These are phyloP conservation scores for Talaromyces sp. DNA, from an alignment of 2,329 filamentous ascomycete species.

Conservation along the genomic window DNA sequence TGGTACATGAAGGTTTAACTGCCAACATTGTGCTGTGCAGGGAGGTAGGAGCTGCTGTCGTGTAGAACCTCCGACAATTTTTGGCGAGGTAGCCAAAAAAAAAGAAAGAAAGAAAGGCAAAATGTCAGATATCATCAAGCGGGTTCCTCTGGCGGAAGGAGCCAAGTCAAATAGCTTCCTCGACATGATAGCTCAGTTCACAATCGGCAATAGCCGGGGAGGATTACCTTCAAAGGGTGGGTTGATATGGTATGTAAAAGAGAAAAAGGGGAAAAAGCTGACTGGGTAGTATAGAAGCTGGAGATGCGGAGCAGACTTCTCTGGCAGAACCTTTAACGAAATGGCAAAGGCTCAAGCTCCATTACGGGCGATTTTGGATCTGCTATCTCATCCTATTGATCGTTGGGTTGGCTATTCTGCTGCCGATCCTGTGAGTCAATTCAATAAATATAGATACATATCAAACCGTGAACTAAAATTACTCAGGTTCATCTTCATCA, in stretches of 20 bases:
- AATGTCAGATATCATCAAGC: too few species aligned
- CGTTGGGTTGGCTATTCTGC: conserved; percentile 33
- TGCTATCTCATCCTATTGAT: conserved; percentile 30
- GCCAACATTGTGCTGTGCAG: neutral
- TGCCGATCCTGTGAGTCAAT: conserved; percentile 34
- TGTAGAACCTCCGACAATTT: neutral
- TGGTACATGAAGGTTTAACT: conserved; percentile 5
- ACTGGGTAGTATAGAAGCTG: conserved; percentile 6
- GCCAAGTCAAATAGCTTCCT: too few species aligned
- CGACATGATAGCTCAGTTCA: too few species aligned
- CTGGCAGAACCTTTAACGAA: conserved; percentile 15
- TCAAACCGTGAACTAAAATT: too few species aligned
- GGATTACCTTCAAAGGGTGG: too few species aligned
- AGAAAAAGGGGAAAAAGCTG: conserved; percentile 1
- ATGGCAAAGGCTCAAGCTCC: conserved; percentile 24
- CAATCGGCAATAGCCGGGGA: too few species aligned
- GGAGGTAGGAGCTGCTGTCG: neutral
- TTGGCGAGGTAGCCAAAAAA: neutral
- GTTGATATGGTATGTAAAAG: too few species aligned
- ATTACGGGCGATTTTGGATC: conserved; percentile 37
- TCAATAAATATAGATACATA: neutral
- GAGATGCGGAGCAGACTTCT: conserved; percentile 18
- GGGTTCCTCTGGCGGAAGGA: too few species aligned
- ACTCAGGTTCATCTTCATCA: conserved; percentile 33
- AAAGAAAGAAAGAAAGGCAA: neutral